Percentiles rank a stretch among this genome's conserved stretches.
Evolutionary conservation across 2,329 filamentous ascomycete genomes (phyloP).

Genomic region (Anthostomella pinea): DNA sequence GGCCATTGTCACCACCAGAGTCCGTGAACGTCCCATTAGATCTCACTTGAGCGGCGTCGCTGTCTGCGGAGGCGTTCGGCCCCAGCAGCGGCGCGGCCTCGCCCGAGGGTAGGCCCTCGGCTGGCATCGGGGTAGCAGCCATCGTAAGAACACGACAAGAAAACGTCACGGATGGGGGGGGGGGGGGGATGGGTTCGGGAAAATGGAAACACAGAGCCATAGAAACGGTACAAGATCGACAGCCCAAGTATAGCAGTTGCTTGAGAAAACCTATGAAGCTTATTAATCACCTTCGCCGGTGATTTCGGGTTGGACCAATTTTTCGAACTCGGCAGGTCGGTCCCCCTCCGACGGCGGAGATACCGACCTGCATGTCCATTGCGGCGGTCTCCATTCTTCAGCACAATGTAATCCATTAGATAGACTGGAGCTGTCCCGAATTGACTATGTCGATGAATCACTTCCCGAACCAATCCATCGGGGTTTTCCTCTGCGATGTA

Average conservation of each 20-base stretch:
- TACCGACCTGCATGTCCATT: too few relatives aligned
- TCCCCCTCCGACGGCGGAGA: too few relatives aligned
- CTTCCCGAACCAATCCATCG: slow-evolving; percentile 26
- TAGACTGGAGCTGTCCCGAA: too few relatives aligned
- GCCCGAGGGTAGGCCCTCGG: slow-evolving; percentile 11
- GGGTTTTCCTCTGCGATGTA: slow-evolving; percentile 39
- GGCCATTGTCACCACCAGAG: background rate
- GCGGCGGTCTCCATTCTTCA: too few relatives aligned
- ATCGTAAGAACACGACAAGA: slow-evolving; percentile 6
- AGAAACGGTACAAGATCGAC: background rate
- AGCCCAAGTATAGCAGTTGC: background rate
- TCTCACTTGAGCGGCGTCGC: slow-evolving; percentile 8
- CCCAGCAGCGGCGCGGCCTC: slow-evolving; percentile 27
- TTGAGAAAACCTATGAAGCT: too few relatives aligned
- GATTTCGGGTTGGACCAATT: too few relatives aligned
- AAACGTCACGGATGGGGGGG: background rate
- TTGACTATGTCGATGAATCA: too few relatives aligned
- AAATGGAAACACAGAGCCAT: background rate
- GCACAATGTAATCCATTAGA: too few relatives aligned
- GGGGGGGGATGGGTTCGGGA: background rate
- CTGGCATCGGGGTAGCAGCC: slow-evolving; percentile 9
- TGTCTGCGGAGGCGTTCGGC: slow-evolving; percentile 12
- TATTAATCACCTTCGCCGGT: too few relatives aligned
- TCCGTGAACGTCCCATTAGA: slow-evolving; percentile 20
- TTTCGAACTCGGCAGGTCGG: too few relatives aligned